Base-by-base conservation (phyloP, 2,329 filamentous ascomycete genomes). In the Fusarium mundagurra region DNA sequence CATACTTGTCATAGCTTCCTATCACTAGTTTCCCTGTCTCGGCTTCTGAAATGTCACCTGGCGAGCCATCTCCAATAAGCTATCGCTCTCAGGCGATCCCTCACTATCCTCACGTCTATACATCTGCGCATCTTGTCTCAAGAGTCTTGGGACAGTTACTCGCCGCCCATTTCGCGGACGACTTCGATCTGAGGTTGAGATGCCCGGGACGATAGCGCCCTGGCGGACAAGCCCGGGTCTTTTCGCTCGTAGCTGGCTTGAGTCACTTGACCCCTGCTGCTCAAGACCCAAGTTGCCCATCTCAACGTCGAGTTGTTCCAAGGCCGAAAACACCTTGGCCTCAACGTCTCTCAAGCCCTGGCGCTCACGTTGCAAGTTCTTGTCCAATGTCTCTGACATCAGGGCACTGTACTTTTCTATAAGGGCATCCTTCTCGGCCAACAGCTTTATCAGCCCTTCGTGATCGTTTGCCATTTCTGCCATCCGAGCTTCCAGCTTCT, bases 301-400 rank as follows among this genome's bases (percentile, higher is more conserved):
- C 12, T 20, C 12, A 4, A 24, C 1, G 4, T 53, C 10, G 3
- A 24, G 11, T 24, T 34, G 17, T 4, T 53, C 31, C n/a, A 20
- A 5, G 5, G 6, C 31, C 3, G 9, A 5, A 8, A 20, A 4
- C 8, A 16, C 3, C n/a, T 53, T 24, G 1, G 2, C 12, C 17
- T 34, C 3, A 5, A 20, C 6, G 4, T 20, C 17, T 16, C 3
- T 20, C 3, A 34, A 10, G 2, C 4, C 31, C 5, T 27, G n/a
- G 4, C 12, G 13, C 2, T 53, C 48, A 1, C 12, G 48, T 2
- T 11, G 3, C 6, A 34, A 10, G 6, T 4, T 24, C 7, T 2
- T 20, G 5, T 34, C 31, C 1, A 24, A 1, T 0, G 13, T 34
- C 2, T 5, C 20, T 0, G 48, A 34, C 17, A 34, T 11, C 1